Conservation (phyloP, 2,329 filamentous ascomycete species). For the Hypoxylon sp. region DNA sequence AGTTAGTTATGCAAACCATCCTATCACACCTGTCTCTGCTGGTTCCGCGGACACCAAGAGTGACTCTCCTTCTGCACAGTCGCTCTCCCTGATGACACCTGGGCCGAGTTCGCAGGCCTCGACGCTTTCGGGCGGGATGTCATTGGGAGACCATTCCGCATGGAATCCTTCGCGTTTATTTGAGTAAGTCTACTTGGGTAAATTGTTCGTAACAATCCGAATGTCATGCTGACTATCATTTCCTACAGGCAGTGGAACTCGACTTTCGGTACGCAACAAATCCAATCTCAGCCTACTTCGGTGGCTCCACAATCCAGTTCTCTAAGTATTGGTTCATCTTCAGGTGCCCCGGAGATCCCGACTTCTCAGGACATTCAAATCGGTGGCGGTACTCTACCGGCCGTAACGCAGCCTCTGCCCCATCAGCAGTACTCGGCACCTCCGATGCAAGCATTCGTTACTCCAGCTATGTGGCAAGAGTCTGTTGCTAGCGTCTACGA, state of each 20-base stretch:
- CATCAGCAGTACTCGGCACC: slow-evolving; percentile 67
- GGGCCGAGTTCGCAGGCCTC: slow-evolving; percentile 68
- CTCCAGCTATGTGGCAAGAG: slow-evolving; percentile 80
- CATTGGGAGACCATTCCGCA: slow-evolving; percentile 71
- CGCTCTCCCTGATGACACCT: slow-evolving; percentile 76
- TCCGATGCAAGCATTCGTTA: slow-evolving; percentile 71
- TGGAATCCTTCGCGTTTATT: slow-evolving; percentile 93
- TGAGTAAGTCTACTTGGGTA: slow-evolving; percentile 73
- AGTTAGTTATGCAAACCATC: slow-evolving; percentile 77
- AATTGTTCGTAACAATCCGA: slow-evolving; percentile 3
- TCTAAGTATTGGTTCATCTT: slow-evolving; percentile 66
- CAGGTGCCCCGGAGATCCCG: slow-evolving; percentile 67
- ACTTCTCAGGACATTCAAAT: slow-evolving; percentile 67
- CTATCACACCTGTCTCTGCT: slow-evolving; percentile 83
- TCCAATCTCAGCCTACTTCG: slow-evolving; percentile 59
- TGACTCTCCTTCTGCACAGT: slow-evolving; percentile 80
- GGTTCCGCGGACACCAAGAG: slow-evolving; percentile 80
- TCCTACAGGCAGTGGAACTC: slow-evolving; percentile 87
- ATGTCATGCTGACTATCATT: slow-evolving; percentile 37
- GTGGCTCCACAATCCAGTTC: slow-evolving; percentile 62
- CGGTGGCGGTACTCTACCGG: slow-evolving; percentile 60
- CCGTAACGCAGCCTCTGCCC: slow-evolving; percentile 61
- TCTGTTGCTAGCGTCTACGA: slow-evolving; percentile 78
- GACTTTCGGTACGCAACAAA: slow-evolving; percentile 83
- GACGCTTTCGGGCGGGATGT: slow-evolving; percentile 67